Evolutionary conservation across 1,139 yeast species (phyloP).

Genomic region (Pichia sp.): DNA sequence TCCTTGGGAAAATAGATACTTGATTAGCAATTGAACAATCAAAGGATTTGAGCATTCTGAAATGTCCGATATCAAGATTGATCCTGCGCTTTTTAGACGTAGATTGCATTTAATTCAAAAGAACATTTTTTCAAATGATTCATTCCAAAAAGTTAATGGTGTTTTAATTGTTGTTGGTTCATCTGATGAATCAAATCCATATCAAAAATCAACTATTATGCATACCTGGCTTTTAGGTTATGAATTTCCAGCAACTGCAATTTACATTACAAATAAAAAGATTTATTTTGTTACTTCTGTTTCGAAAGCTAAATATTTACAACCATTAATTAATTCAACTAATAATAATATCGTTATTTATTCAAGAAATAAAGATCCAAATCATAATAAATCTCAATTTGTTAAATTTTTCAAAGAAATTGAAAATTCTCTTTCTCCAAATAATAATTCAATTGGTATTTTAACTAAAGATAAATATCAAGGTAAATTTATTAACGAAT

Average conservation of each 20-base stretch:
- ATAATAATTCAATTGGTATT: slow-evolving; percentile 51
- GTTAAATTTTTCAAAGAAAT: slow-evolving; percentile 50
- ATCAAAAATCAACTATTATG: slow-evolving; percentile 78
- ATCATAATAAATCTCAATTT: slow-evolving; percentile 64
- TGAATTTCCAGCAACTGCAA: slow-evolving; percentile 86
- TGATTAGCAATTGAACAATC: too few species aligned
- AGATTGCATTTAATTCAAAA: slow-evolving; percentile 39
- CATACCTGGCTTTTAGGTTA: slow-evolving; percentile 94
- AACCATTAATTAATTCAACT: slow-evolving; percentile 38
- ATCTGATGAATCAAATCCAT: slow-evolving; percentile 80
- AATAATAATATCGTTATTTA: slow-evolving; percentile 50
- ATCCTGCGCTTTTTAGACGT: slow-evolving; percentile 31
- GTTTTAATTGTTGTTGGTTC: slow-evolving; percentile 73
- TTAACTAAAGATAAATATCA: slow-evolving; percentile 64
- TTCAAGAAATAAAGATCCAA: slow-evolving; percentile 76
- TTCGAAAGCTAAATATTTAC: slow-evolving; percentile 80
- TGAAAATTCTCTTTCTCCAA: slow-evolving; percentile 31
- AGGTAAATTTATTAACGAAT: slow-evolving; percentile 79
- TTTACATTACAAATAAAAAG: slow-evolving; percentile 57
- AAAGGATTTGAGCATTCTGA: neutral
- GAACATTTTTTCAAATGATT: slow-evolving; percentile 33
- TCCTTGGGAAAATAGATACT: too few species aligned
- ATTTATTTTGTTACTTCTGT: slow-evolving; percentile 70
- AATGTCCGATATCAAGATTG: slow-evolving; percentile 32
- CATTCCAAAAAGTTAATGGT: slow-evolving; percentile 46